These are phyloP conservation scores for Tuber microsphaerosporum DNA, from an alignment of 495 filamentous ascomycete species.

Conservation along the genomic window DNA sequence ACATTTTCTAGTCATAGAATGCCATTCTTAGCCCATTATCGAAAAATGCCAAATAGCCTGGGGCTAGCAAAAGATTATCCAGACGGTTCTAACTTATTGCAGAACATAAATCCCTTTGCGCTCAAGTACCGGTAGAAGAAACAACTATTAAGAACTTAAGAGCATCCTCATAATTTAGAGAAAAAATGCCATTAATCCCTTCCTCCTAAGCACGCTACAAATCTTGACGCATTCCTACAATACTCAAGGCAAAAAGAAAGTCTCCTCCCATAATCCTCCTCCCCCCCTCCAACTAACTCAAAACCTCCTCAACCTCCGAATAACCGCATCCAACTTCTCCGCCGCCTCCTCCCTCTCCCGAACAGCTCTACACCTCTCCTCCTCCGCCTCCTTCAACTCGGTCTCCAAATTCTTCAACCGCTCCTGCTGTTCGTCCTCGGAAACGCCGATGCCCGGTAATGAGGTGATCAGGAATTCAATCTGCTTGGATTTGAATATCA, in stretches of 20 bases:
- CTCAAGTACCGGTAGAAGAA: neutral
- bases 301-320: conserved; percentile 53
- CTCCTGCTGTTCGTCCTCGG: conserved; percentile 70
- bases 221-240: neutral
- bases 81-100: neutral
- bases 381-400: conserved; percentile 67
- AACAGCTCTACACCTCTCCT: conserved; percentile 61
- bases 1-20: neutral
- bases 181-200: neutral
- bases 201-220: neutral
- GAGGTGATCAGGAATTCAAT: conserved; percentile 77
- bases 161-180: neutral
- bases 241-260: neutral
- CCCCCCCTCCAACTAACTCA: conserved; percentile 15
- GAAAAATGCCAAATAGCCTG: neutral
- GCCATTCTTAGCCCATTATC: neutral
- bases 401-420: conserved; percentile 68
- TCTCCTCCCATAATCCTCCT: neutral
- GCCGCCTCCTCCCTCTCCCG: conserved; percentile 63
- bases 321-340: conserved; percentile 59
- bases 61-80: neutral
- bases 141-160: neutral
- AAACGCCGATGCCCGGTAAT: conserved; percentile 80
- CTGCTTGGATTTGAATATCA: conserved; percentile 88
- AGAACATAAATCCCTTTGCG: neutral